Evolutionary conservation across 306 rosid genomes (phyloP), one percentile per base, ranked within the genome.

Genomic region (Prinsepia uniflora): DNA sequence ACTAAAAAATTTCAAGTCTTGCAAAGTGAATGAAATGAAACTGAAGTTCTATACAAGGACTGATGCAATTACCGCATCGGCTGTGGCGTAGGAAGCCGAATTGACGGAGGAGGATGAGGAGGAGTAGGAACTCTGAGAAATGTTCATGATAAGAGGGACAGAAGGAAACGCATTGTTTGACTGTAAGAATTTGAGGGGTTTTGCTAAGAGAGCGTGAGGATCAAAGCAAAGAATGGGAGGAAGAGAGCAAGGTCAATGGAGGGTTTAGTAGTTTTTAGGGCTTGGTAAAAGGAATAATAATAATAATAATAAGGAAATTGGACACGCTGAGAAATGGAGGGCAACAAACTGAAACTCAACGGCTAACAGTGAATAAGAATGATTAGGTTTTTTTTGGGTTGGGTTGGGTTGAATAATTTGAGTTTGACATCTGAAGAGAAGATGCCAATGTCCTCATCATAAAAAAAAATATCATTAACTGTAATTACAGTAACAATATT

Each of bases 31-130:
- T 4, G 20, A 72, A 69, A 77, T 34, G 14, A 48, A 22, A 48
- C 62, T 14, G 41, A 15, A 18, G 50, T 47, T 13, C 3, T 13
- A 39, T 34, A 58, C 40, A 59, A 15, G 20, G 48, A 71, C 79
- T 18, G 43, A 46, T 53, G 15, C 60, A 49, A 19, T 40, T 71
- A 87, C 92, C 89, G 84, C 95, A 79, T 87, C 82, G 68, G 79
- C 79, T 70, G 86, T 56, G 74, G 78, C 70, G 49, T 78, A 24
- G 67, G 92, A 84, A 58, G 78, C 85, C 36, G 87, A 87, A 30
- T 87, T 93, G 6, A 77, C 74, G 68, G 91, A 84, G 54, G 84
- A 90, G n/a, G 83, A 79, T 62, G 91, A 82, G 45, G 85, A 72
- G 6, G 85, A 85, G 8, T 92, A 84, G 73, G 65, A 72, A 78